Base-by-base conservation (phyloP, 805 yeast species). In the Candida succiphila region DNA sequence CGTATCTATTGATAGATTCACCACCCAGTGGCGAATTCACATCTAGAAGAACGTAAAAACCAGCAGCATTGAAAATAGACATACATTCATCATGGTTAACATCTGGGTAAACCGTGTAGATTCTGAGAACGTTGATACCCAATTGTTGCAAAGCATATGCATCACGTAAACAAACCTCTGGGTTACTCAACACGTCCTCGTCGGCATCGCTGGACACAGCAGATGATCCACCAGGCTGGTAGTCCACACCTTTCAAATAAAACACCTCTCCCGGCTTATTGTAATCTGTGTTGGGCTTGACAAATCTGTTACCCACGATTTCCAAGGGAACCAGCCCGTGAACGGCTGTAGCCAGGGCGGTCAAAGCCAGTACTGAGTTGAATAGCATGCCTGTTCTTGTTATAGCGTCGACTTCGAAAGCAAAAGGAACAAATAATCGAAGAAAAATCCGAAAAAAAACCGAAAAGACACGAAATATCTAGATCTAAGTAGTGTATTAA, bases 181-280 rank as follows among this genome's bases (percentile, higher is more conserved):
- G 67, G 46, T 85, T 79, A 2, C 95, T 79, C 28, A 89, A 63
- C 0, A 96, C 95, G 51, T 89, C 97, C 8, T 45, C 51, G 6
- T 47, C 39, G 3, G 48, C 56, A n/a, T 39, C 61, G 23, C 46
- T 46, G 22, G 61, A 61, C 17, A 76, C 77, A 0, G 78, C 88
- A 0, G 95, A 78, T 0, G 95, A 78, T 0, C 96, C 97, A 8
- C 96, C 96, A 0, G 96, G 96, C 50, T 89, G 96, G 51, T 88
- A 88, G 54, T 89, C 97, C 1, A 89, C 82, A 15, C 96, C 96
- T 39, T 83, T 73, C 36, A 87, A 65, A 55, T 78, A 80, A 54
- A 85, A 88, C 7, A 83, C 80, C 29, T 68, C 66, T 23, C 78
- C 78, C 17, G 61, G 52, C 10, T 54, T 46, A 4, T 30, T 37